A percentile compares a stretch with the other conserved stretches of the same genome.
These are phyloP conservation scores for Phytophthora cryptogea DNA, from an alignment of 352 stramenopile genomes.

Conservation along the genomic window DNA sequence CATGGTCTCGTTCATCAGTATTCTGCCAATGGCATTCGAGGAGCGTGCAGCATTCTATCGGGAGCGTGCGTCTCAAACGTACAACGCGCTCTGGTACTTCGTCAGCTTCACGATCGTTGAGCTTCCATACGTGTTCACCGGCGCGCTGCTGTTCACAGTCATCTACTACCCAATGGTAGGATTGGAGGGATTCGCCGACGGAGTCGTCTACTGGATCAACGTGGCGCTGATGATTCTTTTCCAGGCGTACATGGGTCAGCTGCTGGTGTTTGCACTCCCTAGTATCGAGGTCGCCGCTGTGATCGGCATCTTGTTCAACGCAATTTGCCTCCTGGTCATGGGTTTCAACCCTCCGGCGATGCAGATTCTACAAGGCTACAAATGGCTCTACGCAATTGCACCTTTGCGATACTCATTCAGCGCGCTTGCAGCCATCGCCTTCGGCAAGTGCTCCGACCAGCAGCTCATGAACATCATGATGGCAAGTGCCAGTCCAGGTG, in stretches of 20 bases:
- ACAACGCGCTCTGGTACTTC: conserved; percentile 74
- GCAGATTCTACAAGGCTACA: conserved; percentile 44
- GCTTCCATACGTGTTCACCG: conserved; percentile 33
- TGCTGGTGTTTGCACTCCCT: conserved; percentile 40
- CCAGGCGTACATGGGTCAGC: conserved; percentile 44
- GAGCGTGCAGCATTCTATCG: conserved; percentile 87
- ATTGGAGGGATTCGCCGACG: conserved; percentile 35
- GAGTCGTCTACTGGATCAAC: conserved; percentile 44
- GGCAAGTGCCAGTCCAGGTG: conserved; percentile 10
- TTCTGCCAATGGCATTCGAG: conserved; percentile 79
- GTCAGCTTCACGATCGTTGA: conserved; percentile 43
- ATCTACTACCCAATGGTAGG: conserved; percentile 57
- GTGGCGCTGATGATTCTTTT: conserved; percentile 43
- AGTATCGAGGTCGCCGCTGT: conserved; percentile 43
- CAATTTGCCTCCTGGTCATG: conserved; percentile 43
- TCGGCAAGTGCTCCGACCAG: conserved; percentile 37
- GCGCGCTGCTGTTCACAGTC: conserved; percentile 29
- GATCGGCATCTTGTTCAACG: conserved; percentile 42
- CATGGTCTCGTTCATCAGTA: conserved; percentile 78
- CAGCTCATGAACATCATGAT: conserved; percentile 26
- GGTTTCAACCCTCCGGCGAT: conserved; percentile 49
- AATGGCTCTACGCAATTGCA: conserved; percentile 47
- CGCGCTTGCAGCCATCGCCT: conserved; percentile 36
- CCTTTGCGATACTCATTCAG: conserved; percentile 45
- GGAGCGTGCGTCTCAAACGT: conserved; percentile 82